Conservation (phyloP, 129 eudicot species). For the Daucus carota region DH1_v3.0 NC_030388.2:18487501-18488000, state of each 20-base stretch:
- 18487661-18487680: constrained; percentile 80
- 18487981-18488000: too few relatives aligned
- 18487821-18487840: constrained; percentile 60
- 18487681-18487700: constrained; percentile 78
- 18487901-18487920: not conserved
- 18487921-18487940: too few relatives aligned
- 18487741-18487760: constrained; percentile 68
- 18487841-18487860: constrained; percentile 56
- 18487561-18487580: constrained; percentile 72
- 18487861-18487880: constrained; percentile 63
- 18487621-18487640: constrained; percentile 57
- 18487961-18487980: too few relatives aligned
- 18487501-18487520: constrained; percentile 66
- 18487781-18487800: constrained; percentile 69
- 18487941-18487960: too few relatives aligned
- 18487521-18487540: constrained; percentile 56
- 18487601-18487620: constrained; percentile 59
- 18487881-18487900: not conserved
- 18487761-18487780: constrained; percentile 76
- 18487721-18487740: constrained; percentile 66
- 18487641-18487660: constrained; percentile 78
- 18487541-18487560: constrained; percentile 60
- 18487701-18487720: constrained; percentile 78
- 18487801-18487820: constrained; percentile 50
- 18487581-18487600: constrained; percentile 77